Evolutionary conservation across 108 stramenopile species (phyloP), one percentile per base, ranked within the genome.

Genomic region (Chaetoceros tenuissimus): DNA sequence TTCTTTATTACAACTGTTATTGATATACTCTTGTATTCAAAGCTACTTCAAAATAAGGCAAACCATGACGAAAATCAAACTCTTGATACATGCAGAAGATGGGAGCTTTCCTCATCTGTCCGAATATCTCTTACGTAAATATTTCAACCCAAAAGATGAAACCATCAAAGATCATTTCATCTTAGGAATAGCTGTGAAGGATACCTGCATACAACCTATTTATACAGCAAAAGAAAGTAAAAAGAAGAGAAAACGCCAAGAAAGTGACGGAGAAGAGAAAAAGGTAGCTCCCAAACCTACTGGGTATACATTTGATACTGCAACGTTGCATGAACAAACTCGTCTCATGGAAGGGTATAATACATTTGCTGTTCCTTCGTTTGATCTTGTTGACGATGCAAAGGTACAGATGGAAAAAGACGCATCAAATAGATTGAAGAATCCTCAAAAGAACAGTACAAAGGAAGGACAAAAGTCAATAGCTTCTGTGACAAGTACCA

Each of bases 21-120:
- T n/a, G n/a, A n/a, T n/a, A n/a, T n/a, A n/a, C n/a, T n/a, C n/a
- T n/a, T n/a, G n/a, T n/a, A n/a, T n/a, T n/a, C n/a, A n/a, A n/a
- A n/a, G n/a, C n/a, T n/a, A n/a, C n/a, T n/a, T n/a, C n/a, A n/a
- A n/a, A n/a, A n/a, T n/a, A n/a, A n/a, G n/a, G n/a, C n/a, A n/a
- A n/a, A n/a, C n/a, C n/a, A n/a, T n/a, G n/a, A n/a, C n/a, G n/a
- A 49, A 49, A 24, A 29, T 54, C 53, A 54, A 54, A 29, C 25
- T 91, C n/a, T 56, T 91, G 22, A 55, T 91, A 26, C 85, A 91
- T 64, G 62, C 72, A 3, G 66, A 68, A 27, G 82, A 87, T 67
- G 89, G 89, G 7, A 70, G 63, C 34, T 64, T 87, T 13, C 89
- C 89, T 1, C 82, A 80, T 53, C 53, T 91, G 24, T 84, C 85